Base-by-base conservation (phyloP, 768 basidiomycete species). In the Panaeolus cyanescens region DNA sequence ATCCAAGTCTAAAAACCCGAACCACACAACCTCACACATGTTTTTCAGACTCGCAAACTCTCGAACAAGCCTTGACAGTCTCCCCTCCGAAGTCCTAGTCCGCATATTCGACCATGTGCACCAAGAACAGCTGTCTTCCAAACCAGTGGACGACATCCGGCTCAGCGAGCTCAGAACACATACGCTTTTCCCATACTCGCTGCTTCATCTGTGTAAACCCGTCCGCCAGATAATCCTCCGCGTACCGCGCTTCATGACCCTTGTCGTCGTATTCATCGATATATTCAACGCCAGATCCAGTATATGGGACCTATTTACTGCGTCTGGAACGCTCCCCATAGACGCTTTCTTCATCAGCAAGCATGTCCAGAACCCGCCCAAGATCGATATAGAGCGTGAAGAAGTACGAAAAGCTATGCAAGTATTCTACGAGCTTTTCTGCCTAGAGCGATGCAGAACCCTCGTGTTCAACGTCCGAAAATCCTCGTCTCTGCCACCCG, bases 381-480 rank as follows among this genome's bases (percentile, higher is more conserved):
- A 22, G 4, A 1, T 28, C 6, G 45, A 50, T 7, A 25, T 5
- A 28, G 45, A 50, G 7, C 10, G 25, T 13, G 45, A 50, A 50
- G 45, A 50, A 28, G 15, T 50, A 4, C 10, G 25, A 22, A 50
- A 50, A 50, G 25, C 30, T 13, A 12, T 50, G 4, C 5, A 20
- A 12, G 25, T 50, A 10, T 50, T 50, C 17, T 9, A 4, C 22
- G 45, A 50, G 5, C 8, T 25, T 50, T 22, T 15, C 13, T 50
- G 45, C n/a, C 22, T 50, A 5, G 0, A 25, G 3, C 45, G 45
- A 30, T 50, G 45, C 17, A 22, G 45, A 9, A 25, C 22, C 15
- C 45, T 50, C 19, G 58, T 64, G 2, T 64, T 68, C 37, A 64
- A 68, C 53, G 32, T 68, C 31, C 42, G 65, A 12, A 59, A 63